A percentile compares a stretch with the other conserved stretches of the same genome.
These are phyloP conservation scores for Haematococcus sp. DNA, from an alignment of 139 green algal species.

Conservation along the genomic window DNA sequence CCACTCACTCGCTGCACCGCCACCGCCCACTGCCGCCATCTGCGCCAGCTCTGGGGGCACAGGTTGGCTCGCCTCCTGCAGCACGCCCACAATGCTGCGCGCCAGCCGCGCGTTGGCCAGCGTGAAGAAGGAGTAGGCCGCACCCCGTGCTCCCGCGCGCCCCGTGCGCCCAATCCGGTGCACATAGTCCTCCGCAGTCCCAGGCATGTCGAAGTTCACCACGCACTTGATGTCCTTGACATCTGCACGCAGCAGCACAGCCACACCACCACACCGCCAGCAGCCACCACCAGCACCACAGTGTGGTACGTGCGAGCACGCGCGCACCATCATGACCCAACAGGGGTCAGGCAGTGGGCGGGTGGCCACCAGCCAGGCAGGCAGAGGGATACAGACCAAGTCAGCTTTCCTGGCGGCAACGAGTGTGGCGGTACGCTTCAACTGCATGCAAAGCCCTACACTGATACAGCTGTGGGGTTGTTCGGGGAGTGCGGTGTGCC, in stretches of 20 bases:
- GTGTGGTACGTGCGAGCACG: too few species aligned
- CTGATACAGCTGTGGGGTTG: too few species aligned
- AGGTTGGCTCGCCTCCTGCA: slow-evolving; percentile 56
- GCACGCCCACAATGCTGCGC: slow-evolving; percentile 64
- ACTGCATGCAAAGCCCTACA: too few species aligned
- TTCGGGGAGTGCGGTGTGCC: too few species aligned
- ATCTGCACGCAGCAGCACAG: slow-evolving; percentile 51
- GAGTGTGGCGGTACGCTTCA: too few species aligned
- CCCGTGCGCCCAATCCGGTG: slow-evolving; percentile 91
- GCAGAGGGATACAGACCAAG: too few species aligned
- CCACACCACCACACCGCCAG: too few species aligned
- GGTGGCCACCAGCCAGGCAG: too few species aligned
- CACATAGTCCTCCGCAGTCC: slow-evolving; percentile 88
- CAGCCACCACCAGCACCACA: too few species aligned
- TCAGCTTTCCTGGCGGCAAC: too few species aligned
- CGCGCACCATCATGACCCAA: too few species aligned
- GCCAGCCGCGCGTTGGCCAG: slow-evolving; percentile 65
- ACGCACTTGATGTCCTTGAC: slow-evolving; percentile 91
- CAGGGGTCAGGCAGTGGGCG: too few species aligned
- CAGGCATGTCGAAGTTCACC: slow-evolving; percentile 87
- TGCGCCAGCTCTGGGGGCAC: slow-evolving; percentile 11
- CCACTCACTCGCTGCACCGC: not conserved
- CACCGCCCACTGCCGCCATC: slow-evolving; percentile 9
- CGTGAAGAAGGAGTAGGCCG: slow-evolving; percentile 87
- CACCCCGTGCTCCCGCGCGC: slow-evolving; percentile 74